phyloP scores from a whole-genome alignment of 139 green algal genomes.

The Trebouxia sp. region DNA sequence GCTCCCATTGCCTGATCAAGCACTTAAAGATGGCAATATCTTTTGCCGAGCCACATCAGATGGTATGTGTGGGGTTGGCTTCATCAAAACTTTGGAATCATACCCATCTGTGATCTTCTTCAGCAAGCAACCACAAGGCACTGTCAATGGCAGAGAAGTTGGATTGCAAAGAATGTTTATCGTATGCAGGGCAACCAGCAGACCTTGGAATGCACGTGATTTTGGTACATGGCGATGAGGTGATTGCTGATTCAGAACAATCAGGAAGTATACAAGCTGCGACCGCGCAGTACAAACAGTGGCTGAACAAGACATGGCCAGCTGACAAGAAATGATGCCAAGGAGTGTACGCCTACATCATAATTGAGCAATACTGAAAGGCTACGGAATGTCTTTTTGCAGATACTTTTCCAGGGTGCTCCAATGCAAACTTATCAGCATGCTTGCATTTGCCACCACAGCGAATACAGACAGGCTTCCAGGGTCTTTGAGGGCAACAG shows the following conservation, averaged over 20 bases:
- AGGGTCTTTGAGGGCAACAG: neutral
- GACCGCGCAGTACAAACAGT: slow-evolving; percentile 1
- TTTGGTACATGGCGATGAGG: slow-evolving; percentile 73
- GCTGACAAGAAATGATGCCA: neutral
- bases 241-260: slow-evolving; percentile 13
- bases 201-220: slow-evolving; percentile 81
- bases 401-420: no score
- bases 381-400: no score
- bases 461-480: neutral
- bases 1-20: no score
- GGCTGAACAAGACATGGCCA: neutral
- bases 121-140: no score
- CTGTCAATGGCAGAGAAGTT: no score
- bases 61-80: no score
- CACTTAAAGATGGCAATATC: no score
- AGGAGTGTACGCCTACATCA: neutral
- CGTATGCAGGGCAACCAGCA: slow-evolving; percentile 41
- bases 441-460: neutral
- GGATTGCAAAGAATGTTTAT: neutral
- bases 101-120: neutral
- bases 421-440: no score
- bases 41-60: no score
- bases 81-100: no score
- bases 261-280: slow-evolving; percentile 23
- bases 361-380: neutral